Percentiles rank a stretch among this genome's conserved stretches.
phyloP scores from a whole-genome alignment of 2,329 filamentous ascomycete genomes.

The Calonectria ilicicola region DNA sequence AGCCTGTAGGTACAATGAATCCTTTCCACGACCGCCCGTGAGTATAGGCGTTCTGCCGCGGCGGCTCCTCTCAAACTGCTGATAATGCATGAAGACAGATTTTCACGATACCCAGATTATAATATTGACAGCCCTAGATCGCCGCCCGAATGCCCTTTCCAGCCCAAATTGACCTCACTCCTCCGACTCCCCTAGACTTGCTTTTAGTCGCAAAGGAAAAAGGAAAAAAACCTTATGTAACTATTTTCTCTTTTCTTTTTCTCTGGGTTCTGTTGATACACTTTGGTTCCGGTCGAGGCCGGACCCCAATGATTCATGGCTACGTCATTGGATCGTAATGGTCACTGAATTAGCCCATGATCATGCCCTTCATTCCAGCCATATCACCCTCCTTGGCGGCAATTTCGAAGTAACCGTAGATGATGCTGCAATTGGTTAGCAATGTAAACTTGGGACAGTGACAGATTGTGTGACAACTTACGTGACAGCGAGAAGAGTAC shows the following conservation, averaged over 20 bases:
- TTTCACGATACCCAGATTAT: conserved; percentile 31
- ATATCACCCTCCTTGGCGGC: conserved; percentile 98
- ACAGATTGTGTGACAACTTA: conserved; percentile 69
- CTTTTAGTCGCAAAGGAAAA: conserved; percentile 38
- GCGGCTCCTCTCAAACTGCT: conserved; percentile 22
- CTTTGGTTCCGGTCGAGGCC: conserved; percentile 31
- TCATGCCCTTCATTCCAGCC: conserved; percentile 81
- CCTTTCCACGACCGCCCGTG: conserved; percentile 21
- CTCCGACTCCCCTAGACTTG: conserved; percentile 39
- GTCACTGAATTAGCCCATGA: conserved; percentile 69
- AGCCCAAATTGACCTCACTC: conserved; percentile 38
- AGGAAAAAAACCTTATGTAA: conserved; percentile 41
- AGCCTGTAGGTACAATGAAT: conserved; percentile 36
- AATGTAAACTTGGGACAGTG: neutral
- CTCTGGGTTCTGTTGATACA: conserved; percentile 44
- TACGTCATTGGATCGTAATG: conserved; percentile 29
- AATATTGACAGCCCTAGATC: conserved; percentile 39
- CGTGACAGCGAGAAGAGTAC: conserved; percentile 98
- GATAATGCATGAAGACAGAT: conserved; percentile 36
- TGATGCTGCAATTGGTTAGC: conserved; percentile 76
- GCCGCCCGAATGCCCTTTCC: conserved; percentile 38
- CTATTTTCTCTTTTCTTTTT: conserved; percentile 44
- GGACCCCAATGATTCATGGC: conserved; percentile 32
- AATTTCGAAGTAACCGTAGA: conserved; percentile 99
- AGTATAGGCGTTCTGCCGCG: conserved; percentile 22